A percentile compares a stretch with the other conserved stretches of the same genome.
phyloP scores from a whole-genome alignment of 75 land plant species.

The Sequoia sempervirens region DNA sequence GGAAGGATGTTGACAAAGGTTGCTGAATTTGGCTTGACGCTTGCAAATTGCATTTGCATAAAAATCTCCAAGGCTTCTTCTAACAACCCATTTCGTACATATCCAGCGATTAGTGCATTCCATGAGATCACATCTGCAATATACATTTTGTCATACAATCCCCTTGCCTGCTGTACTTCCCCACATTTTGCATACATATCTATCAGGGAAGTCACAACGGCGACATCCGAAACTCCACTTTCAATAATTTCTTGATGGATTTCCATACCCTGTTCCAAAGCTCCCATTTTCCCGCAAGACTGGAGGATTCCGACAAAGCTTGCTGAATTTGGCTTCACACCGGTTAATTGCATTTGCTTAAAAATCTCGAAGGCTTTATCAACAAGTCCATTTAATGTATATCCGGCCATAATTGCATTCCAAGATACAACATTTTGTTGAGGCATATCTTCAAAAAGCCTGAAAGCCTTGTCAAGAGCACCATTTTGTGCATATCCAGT shows the following conservation, averaged over 20 bases:
- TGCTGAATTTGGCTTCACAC: conserved; percentile 5
- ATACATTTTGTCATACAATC: conserved; percentile 1
- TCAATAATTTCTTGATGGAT: neutral
- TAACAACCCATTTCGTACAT: conserved; percentile 1
- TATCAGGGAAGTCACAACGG: neutral
- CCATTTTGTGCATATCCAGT: conserved; percentile 9
- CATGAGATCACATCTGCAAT: conserved; percentile 4
- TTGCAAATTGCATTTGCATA: conserved; percentile 1
- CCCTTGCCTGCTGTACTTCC: neutral
- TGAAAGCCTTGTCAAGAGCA: neutral
- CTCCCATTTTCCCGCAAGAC: neutral
- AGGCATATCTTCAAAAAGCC: conserved; percentile 4
- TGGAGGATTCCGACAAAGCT: neutral
- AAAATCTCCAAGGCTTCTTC: neutral
- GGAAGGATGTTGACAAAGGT: conserved; percentile 8
- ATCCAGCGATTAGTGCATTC: conserved; percentile 12
- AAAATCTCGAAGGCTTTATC: neutral
- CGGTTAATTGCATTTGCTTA: conserved; percentile 5
- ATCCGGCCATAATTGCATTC: conserved; percentile 6
- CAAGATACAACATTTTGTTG: neutral
- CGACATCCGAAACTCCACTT: neutral
- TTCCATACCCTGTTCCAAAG: neutral
- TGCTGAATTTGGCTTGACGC: neutral
- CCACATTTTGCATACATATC: conserved; percentile 7
- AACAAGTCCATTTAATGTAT: neutral